Evolutionary conservation across 192 early-diverging fungal genomes (phyloP), one percentile per base, ranked within the genome.

Genomic region (Paraglomus brasilianum): DNA sequence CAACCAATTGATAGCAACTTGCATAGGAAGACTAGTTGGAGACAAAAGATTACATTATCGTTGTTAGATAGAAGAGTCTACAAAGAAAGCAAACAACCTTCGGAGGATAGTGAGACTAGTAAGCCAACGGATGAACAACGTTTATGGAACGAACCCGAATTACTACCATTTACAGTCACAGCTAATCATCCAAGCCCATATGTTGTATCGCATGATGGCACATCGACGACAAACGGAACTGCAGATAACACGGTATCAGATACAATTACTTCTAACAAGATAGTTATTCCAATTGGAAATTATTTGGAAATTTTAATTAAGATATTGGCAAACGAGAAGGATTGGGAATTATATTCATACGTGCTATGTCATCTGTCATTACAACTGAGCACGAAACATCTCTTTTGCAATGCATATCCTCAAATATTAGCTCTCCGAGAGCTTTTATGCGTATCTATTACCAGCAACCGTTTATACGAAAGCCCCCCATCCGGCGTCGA

Each of bases 301-400:
- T 91, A 92, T 64, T 74, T 92, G 41, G 81, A 64, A 5, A 72
- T 81, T 5, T 66, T 94, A 55, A 63, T 82, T 15, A 68, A 78
- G 8, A 80, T 92, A 61, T 72, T 97, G 9, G 78, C 82, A 30
- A 80, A 86, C n/a, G 90, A 91, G 45, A 74, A 77, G 11, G 78
- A 88, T 40, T 89, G 89, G 79, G 84, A 91, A 30, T 82, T 94
- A 1, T 91, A 88, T 73, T 84, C 78, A 9, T 81, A 85, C 36
- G 84, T 93, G 1, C 77, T 95, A 21, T 75, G 83, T 21, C 79
- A 84, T 3, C 76, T 95, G 38, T 75, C 83, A 19, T 57, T 71
- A 5, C 94, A 96, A 76, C 76, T 97, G 4, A 81, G 81, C 21
- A 91, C 90, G 66, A 83, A 90, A 55, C 84, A 85, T 45, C 64